Conservation (phyloP, 768 basidiomycete genomes). For the Kondoa subrosea region DNA sequence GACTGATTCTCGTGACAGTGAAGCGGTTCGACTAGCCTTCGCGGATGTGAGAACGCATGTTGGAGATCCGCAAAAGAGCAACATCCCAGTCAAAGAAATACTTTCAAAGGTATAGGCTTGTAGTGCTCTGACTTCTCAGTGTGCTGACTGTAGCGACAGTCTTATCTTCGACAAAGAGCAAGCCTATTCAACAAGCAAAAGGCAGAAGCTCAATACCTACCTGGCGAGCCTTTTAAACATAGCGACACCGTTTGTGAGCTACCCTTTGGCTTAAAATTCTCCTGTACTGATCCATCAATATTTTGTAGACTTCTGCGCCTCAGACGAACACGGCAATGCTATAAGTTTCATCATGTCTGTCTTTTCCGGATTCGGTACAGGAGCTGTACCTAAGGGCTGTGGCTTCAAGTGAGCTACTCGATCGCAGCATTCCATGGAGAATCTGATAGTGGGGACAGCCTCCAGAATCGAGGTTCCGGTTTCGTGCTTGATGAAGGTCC, state of each 20-base stretch:
- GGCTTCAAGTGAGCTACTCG: slow-evolving; percentile 62
- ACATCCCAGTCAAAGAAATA: slow-evolving; percentile 63
- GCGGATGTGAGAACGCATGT: slow-evolving; percentile 76
- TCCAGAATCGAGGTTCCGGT: slow-evolving; percentile 81
- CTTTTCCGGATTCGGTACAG: slow-evolving; percentile 45
- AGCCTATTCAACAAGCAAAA: slow-evolving; percentile 55
- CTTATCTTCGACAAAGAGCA: slow-evolving; percentile 66
- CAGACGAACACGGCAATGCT: slow-evolving; percentile 34
- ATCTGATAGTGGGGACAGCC: slow-evolving; percentile 18
- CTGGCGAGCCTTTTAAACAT: neutral
- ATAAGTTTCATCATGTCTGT: slow-evolving; percentile 27
- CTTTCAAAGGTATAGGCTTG: slow-evolving; percentile 61
- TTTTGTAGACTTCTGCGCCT: slow-evolving; percentile 64
- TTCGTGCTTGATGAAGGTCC: slow-evolving; percentile 64
- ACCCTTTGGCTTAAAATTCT: too few relatives aligned
- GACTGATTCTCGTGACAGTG: neutral
- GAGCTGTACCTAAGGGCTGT: slow-evolving; percentile 78
- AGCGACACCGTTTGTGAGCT: slow-evolving; percentile 11
- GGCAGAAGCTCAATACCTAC: slow-evolving; percentile 49
- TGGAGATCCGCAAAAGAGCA: slow-evolving; percentile 64
- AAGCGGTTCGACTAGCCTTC: slow-evolving; percentile 27
- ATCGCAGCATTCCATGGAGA: neutral
- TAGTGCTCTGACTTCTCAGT: neutral
- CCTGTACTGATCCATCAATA: too few relatives aligned
- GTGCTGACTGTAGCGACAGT: slow-evolving; percentile 36